Evolutionary conservation across 2,329 filamentous ascomycete species (phyloP).

Genomic region (Corniculantispora saksenae): DNA sequence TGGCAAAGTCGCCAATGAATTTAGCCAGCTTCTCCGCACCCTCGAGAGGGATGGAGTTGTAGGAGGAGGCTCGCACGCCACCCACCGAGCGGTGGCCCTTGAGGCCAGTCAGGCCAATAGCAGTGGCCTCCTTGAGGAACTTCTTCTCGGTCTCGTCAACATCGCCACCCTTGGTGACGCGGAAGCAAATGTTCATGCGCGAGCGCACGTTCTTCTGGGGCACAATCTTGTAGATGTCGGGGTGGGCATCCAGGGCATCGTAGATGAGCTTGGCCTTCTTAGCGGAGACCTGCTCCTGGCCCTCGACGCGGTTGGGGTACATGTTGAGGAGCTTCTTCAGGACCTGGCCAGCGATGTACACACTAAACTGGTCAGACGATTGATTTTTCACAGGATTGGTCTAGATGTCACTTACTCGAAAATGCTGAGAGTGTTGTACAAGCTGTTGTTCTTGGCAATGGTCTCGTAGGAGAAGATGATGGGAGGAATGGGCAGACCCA

Average conservation of each 20-base stretch:
- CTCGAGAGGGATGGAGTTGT: conserved; percentile 76
- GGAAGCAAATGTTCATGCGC: conserved; percentile 95
- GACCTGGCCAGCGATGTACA: conserved; percentile 88
- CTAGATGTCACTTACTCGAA: conserved; percentile 62
- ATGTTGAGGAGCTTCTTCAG: conserved; percentile 71
- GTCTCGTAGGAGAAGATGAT: conserved; percentile 81
- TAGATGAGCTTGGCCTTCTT: conserved; percentile 81
- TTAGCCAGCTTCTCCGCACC: conserved; percentile 67
- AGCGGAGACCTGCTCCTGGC: conserved; percentile 72
- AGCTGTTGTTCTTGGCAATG: conserved; percentile 87
- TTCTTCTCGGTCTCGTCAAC: conserved; percentile 72
- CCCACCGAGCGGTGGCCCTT: conserved; percentile 89
- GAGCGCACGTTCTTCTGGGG: conserved; percentile 75
- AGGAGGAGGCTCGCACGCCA: conserved; percentile 84
- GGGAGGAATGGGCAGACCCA: conserved; percentile 77
- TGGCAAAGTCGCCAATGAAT: conserved; percentile 60
- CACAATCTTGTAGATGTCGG: conserved; percentile 73
- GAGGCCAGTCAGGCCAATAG: conserved; percentile 70
- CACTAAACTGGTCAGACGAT: conserved; percentile 47
- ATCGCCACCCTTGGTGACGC: conserved; percentile 61
- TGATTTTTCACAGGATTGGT: neutral
- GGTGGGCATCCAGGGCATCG: conserved; percentile 69
- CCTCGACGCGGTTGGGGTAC: conserved; percentile 69
- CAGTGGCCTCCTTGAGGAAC: conserved; percentile 74
- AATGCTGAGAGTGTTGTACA: conserved; percentile 95